Conservation (phyloP, 345 rosid species). For the Mercurialis annua region DNA sequence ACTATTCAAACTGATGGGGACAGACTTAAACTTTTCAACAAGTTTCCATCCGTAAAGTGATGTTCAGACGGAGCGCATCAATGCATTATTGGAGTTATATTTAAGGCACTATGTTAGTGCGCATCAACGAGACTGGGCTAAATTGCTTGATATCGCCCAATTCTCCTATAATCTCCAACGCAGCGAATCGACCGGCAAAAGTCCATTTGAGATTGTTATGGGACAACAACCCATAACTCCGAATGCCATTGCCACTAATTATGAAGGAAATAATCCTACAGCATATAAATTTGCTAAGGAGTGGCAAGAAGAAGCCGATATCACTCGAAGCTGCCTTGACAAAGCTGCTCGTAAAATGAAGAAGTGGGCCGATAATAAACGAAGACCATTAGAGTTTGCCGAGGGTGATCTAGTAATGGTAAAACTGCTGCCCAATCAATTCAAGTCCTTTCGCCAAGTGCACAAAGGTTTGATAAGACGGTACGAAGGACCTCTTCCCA, state of each 20-base stretch:
- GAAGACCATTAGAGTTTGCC: neutral
- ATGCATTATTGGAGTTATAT: no score
- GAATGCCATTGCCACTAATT: neutral
- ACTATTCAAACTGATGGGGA: neutral
- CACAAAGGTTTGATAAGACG: neutral
- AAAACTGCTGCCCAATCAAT: neutral
- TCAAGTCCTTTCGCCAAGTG: neutral
- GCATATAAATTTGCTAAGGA: neutral
- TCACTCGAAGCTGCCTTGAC: neutral
- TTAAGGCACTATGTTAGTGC: no score
- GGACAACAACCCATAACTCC: no score
- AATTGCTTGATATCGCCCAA: no score
- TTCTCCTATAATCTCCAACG: no score
- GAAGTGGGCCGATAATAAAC: neutral
- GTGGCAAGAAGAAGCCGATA: neutral
- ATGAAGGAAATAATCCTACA: neutral
- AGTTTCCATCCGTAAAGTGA: no score
- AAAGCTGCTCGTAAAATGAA: neutral
- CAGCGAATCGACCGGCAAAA: no score
- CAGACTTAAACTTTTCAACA: no score
- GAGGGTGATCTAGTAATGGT: neutral
- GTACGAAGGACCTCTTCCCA: no score
- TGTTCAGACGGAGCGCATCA: no score
- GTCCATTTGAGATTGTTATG: no score
- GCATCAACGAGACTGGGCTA: no score